These are phyloP conservation scores for Suhomyces ambrosiae DNA, from an alignment of 1,139 yeast species.

Conservation along the genomic window DNA sequence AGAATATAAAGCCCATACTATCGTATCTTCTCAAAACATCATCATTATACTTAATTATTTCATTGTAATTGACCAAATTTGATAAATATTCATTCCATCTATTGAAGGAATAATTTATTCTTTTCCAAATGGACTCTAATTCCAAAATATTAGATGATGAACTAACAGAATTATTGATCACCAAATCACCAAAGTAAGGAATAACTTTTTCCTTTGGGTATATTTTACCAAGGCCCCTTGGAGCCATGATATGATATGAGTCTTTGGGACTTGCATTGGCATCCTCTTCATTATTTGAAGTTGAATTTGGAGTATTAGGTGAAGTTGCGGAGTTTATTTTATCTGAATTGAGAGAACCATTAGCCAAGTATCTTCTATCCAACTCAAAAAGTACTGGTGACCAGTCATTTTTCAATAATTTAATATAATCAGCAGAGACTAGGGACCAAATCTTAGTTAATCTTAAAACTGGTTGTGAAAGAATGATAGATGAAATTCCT, in stretches of 20 bases:
- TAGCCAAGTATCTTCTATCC: slow-evolving; percentile 68
- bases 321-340: slow-evolving; percentile 11
- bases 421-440: slow-evolving; percentile 63
- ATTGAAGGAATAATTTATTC: slow-evolving; percentile 71
- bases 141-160: slow-evolving; percentile 51
- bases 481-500: slow-evolving; percentile 81
- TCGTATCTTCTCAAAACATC: slow-evolving; percentile 48
- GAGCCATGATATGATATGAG: slow-evolving; percentile 77
- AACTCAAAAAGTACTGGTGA: slow-evolving; percentile 90
- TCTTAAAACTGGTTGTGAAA: slow-evolving; percentile 82
- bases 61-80: slow-evolving; percentile 40
- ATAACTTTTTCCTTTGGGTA: slow-evolving; percentile 79
- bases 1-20: slow-evolving; percentile 48
- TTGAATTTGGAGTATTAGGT: slow-evolving; percentile 17
- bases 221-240: slow-evolving; percentile 80
- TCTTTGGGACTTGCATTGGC: slow-evolving; percentile 28
- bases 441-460: slow-evolving; percentile 74
- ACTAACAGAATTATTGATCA: slow-evolving; percentile 31
- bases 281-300: slow-evolving; percentile 14
- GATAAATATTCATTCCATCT: slow-evolving; percentile 76
- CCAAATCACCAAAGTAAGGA: slow-evolving; percentile 88
- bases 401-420: slow-evolving; percentile 80
- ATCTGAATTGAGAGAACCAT: slow-evolving; percentile 25
- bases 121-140: slow-evolving; percentile 65
- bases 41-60: slow-evolving; percentile 45